phyloP scores from a whole-genome alignment of 2,329 filamentous ascomycete genomes.

The Periconia digitata region DNA sequence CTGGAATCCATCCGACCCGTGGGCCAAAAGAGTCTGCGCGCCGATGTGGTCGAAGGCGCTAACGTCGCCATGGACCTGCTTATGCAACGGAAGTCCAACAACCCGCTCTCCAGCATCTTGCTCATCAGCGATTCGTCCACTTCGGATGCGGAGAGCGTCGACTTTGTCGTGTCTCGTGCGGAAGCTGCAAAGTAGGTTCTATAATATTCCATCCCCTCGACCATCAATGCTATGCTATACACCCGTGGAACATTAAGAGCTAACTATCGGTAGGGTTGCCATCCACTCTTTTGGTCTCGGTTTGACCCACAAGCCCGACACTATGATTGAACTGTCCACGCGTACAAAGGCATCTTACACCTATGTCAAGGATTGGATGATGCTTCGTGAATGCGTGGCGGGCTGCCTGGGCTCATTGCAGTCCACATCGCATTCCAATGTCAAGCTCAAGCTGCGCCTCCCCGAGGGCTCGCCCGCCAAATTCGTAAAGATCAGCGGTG shows the following conservation, averaged over 20 bases:
- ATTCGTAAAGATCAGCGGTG: conserved; percentile 97
- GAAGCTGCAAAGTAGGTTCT: conserved; percentile 87
- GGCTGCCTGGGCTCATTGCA: conserved; percentile 91
- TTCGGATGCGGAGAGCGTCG: conserved; percentile 90
- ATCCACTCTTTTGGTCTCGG: conserved; percentile 97
- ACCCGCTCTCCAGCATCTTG: conserved; percentile 92
- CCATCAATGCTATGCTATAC: neutral
- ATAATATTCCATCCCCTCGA: conserved; percentile 2
- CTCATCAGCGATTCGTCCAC: conserved; percentile 97
- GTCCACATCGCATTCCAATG: conserved; percentile 95
- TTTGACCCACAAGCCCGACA: conserved; percentile 96
- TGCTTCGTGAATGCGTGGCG: conserved; percentile 93
- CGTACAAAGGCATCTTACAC: conserved; percentile 96
- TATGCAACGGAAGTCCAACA: conserved; percentile 96
- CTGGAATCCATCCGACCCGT: conserved; percentile 87
- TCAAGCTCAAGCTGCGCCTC: conserved; percentile 89
- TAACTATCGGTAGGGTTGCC: conserved; percentile 65
- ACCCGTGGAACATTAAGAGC: conserved; percentile 1
- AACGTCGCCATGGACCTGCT: conserved; percentile 98
- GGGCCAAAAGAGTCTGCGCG: conserved; percentile 92
- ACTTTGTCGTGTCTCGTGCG: conserved; percentile 94
- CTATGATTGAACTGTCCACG: conserved; percentile 95
- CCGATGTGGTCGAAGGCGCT: conserved; percentile 94
- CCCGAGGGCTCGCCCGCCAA: conserved; percentile 97
- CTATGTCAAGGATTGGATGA: conserved; percentile 99